A percentile compares a stretch with the other conserved stretches of the same genome.
Conservation (phyloP, 345 rosid genomes). For the Aegle marmelos region DNA sequence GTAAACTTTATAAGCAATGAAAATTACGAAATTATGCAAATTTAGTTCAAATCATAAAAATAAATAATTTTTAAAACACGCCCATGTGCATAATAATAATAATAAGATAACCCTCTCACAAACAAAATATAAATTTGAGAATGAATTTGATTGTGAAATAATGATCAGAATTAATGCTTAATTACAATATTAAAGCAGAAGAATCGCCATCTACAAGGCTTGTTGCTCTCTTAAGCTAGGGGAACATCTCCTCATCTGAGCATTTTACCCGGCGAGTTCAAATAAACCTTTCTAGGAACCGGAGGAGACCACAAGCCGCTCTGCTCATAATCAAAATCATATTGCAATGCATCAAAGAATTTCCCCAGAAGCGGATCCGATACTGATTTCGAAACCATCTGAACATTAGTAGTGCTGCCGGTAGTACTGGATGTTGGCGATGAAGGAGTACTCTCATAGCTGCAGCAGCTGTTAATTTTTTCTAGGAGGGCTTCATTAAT, state of each 20-base stretch:
- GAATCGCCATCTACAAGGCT: conserved; percentile 3
- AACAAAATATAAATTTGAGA: not conserved
- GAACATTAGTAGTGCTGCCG: not conserved
- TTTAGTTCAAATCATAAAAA: not conserved
- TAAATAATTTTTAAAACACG: not conserved
- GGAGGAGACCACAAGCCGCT: conserved; percentile 50
- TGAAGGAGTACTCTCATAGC: not conserved
- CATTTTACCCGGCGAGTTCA: conserved; percentile 25
- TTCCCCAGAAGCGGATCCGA: conserved; percentile 36
- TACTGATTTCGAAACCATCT: conserved; percentile 29
- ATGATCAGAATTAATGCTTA: too few species aligned
- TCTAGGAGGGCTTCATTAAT: not conserved
- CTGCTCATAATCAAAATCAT: conserved; percentile 37
- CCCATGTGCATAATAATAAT: not conserved
- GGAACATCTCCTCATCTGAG: not conserved
- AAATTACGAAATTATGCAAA: not conserved
- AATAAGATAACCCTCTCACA: too few species aligned
- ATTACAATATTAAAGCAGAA: conserved; percentile 16
- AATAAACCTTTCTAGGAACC: conserved; percentile 17
- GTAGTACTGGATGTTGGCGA: not conserved
- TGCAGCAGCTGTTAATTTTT: not conserved
- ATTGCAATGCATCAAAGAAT: conserved; percentile 37
- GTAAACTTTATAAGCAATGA: too few species aligned
- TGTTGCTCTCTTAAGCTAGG: conserved; percentile 19
- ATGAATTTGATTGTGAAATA: not conserved